Evolutionary conservation across 2,329 filamentous ascomycete genomes (phyloP), one percentile per base, ranked within the genome.

Genomic region (Cyphellophora europaea): DNA sequence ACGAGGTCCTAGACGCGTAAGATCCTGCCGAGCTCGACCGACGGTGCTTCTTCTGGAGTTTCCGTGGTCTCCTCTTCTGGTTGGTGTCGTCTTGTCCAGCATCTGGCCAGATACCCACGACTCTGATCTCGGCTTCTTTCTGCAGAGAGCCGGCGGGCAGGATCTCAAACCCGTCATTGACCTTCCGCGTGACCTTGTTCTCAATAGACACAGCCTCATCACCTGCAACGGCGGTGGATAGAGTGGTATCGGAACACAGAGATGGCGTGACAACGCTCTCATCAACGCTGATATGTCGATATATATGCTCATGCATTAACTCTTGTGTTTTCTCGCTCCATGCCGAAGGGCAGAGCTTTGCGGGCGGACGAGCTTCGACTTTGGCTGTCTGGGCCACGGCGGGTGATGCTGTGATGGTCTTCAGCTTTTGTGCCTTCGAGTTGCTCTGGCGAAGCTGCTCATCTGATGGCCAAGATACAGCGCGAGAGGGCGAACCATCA

Each of bases 121-220:
- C 41, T 30, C 43, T 47, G 19, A 43, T 32, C 19, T 27, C 32
- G 5, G 36, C 21, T 29, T 28, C 32, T 17, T 43, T 42, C 5
- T 42, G 30, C 21, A 49, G 28, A 15, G 43, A 42, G 11, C 45
- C 47, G 5, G 41, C 43, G 11, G 45, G 47, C 12, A 48, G 33
- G 3, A 49, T 17, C 33, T 49, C 47, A 19, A 48, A 48, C 11
- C 45, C 45, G 11, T 36, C 31, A 17, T 48, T 48, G 27, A 48
- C 28, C 28, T 41, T 44, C 11, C 41, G 32, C 19, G 40, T 30
- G 19, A 38, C 40, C 27, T 35, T 47, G 29, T 41, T 46, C 10
- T 32, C 25, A 30, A 46, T 43, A 6, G 45, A 44, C 19, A 40
- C 11, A 6, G 32, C 36, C 27, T 37, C 40, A 25, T 8, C n/a